Evolutionary conservation across 2,329 filamentous ascomycete species (phyloP).

Genomic region (Pseudocercospora crystallina): DNA sequence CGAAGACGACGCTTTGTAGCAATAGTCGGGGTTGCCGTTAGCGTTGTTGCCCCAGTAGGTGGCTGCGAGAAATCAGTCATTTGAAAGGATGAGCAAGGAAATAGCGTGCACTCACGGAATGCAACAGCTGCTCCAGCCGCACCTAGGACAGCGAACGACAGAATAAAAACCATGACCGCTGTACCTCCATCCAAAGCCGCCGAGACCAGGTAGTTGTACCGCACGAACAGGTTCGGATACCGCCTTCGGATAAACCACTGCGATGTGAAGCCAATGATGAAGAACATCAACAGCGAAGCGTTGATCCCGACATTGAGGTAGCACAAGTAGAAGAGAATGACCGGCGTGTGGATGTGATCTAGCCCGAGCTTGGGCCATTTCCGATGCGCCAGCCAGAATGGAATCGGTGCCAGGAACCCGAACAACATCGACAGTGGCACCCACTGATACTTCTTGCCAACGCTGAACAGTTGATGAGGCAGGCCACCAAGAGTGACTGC

Average conservation of each 20-base stretch:
- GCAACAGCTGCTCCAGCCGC: conserved; percentile 41
- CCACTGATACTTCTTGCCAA: conserved; percentile 36
- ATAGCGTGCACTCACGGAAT: conserved; percentile 49
- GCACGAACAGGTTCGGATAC: conserved; percentile 31
- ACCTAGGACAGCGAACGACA: conserved; percentile 41
- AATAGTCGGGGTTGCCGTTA: conserved; percentile 1
- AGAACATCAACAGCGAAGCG: conserved; percentile 39
- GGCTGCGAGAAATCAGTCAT: not conserved
- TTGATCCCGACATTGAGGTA: conserved; percentile 41
- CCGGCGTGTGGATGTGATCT: conserved; percentile 37
- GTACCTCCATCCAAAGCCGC: conserved; percentile 39
- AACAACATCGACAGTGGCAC: conserved; percentile 44
- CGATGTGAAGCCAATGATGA: conserved; percentile 70
- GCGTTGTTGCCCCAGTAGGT: conserved; percentile 1
- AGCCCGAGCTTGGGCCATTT: conserved; percentile 3
- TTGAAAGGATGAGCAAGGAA: not conserved
- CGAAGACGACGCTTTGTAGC: not conserved
- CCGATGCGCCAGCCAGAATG: conserved; percentile 29
- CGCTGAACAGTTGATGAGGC: conserved; percentile 44
- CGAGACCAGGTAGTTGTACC: conserved; percentile 38
- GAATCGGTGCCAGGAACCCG: conserved; percentile 46
- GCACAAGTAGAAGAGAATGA: conserved; percentile 44
- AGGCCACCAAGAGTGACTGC: conserved; percentile 41
- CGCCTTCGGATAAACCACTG: conserved; percentile 56
- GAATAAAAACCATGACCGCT: conserved; percentile 37